Evolutionary conservation across 2,329 filamentous ascomycete species (phyloP).

Genomic region (Gnomoniopsis smithogilvyi): DNA sequence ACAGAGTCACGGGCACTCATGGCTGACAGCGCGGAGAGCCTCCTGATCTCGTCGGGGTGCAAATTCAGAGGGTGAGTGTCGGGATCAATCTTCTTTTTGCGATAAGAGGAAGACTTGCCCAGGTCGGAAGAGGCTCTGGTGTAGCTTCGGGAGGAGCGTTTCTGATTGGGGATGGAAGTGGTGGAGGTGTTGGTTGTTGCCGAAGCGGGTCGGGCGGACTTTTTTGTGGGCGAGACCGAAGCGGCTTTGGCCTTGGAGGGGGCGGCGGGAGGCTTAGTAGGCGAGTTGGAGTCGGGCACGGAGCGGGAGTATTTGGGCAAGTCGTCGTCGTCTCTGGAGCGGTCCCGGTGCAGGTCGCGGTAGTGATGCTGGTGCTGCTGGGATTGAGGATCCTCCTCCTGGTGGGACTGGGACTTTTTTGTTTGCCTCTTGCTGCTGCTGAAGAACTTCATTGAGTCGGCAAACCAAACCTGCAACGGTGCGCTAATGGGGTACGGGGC

Average conservation of each 20-base stretch:
- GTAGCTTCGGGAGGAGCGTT: constrained; percentile 38
- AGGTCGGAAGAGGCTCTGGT: constrained; percentile 47
- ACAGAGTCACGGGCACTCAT: constrained; percentile 58
- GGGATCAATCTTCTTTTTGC: constrained; percentile 56
- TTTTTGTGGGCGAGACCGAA: constrained; percentile 35
- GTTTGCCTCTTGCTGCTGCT: constrained; percentile 42
- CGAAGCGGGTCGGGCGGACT: constrained; percentile 30
- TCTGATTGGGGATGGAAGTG: constrained; percentile 30
- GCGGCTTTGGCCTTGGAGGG: constrained; percentile 24
- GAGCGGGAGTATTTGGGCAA: constrained; percentile 22
- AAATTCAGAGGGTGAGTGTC: constrained; percentile 87
- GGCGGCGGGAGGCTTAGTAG: constrained; percentile 21
- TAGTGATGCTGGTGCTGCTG: constrained; percentile 23
- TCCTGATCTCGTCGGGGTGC: constrained; percentile 81
- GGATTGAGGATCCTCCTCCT: constrained; percentile 22
- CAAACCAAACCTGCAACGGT: neutral
- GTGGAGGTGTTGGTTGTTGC: constrained; percentile 25
- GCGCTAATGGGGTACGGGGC: neutral
- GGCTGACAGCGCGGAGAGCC: constrained; percentile 65
- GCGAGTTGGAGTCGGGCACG: constrained; percentile 31
- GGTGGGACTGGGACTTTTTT: constrained; percentile 28
- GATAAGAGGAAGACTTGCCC: constrained; percentile 39
- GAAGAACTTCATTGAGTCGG: constrained; percentile 50
- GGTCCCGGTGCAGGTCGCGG: constrained; percentile 34
- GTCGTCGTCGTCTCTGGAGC: constrained; percentile 31